Conservation (phyloP, 1,139 yeast genomes). For the Taphrina deformans region DNA sequence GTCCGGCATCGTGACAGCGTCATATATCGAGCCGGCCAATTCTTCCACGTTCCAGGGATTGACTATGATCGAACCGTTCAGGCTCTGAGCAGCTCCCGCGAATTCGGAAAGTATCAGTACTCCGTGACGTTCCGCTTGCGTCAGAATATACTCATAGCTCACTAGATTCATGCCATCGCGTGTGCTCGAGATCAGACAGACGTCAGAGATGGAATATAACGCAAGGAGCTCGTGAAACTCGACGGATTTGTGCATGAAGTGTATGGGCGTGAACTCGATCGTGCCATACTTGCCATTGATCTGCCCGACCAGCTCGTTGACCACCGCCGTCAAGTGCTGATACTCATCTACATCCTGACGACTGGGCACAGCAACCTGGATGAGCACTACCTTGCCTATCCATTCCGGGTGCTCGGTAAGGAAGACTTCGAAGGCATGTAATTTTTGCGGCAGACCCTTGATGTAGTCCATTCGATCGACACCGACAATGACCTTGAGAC, state of each 20-base stretch:
- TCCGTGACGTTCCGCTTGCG: slow-evolving; percentile 86
- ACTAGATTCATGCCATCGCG: slow-evolving; percentile 99
- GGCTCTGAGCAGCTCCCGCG: slow-evolving; percentile 98
- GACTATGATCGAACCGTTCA: slow-evolving; percentile 88
- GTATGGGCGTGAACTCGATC: slow-evolving; percentile 95
- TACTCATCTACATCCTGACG: slow-evolving; percentile 98
- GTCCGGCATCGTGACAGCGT: slow-evolving; percentile 78
- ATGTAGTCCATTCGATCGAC: slow-evolving; percentile 94
- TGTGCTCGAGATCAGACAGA: slow-evolving; percentile 88
- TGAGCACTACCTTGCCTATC: slow-evolving; percentile 94
- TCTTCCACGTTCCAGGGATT: slow-evolving; percentile 99
- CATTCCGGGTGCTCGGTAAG: slow-evolving; percentile 93
- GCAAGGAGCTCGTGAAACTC: slow-evolving; percentile 89
- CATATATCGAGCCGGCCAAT: slow-evolving; percentile 78
- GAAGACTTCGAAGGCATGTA: slow-evolving; percentile 92
- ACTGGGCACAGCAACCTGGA: slow-evolving; percentile 97
- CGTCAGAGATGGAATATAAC: slow-evolving; percentile 80
- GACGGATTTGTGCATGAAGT: slow-evolving; percentile 88
- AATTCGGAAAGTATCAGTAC: slow-evolving; percentile 84
- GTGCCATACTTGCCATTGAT: slow-evolving; percentile 96
- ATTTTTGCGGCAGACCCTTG: slow-evolving; percentile 94
- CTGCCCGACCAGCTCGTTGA: slow-evolving; percentile 93
- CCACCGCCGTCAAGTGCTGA: slow-evolving; percentile 88
- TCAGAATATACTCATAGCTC: slow-evolving; percentile 92
- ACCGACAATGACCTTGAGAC: slow-evolving; percentile 84